These are phyloP conservation scores for Rickenella mellea DNA, from an alignment of 768 basidiomycete species.

Conservation along the genomic window DNA sequence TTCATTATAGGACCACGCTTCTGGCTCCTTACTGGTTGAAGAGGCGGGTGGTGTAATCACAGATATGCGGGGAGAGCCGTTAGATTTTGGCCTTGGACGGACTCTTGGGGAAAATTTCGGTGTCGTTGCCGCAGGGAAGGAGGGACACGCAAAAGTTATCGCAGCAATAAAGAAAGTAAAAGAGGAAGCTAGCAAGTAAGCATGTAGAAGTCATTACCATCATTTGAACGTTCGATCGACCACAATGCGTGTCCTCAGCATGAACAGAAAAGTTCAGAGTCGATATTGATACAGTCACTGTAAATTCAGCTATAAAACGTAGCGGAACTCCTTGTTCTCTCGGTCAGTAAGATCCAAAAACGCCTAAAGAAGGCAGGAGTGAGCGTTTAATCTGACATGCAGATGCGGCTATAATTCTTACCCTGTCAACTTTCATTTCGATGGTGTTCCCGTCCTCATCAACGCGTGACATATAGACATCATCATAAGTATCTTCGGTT, in stretches of 20 bases:
- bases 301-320: conserved; percentile 41
- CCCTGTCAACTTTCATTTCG: conserved; percentile 59
- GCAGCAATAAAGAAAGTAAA: conserved; percentile 61
- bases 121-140: conserved; percentile 72
- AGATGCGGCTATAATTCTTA: conserved; percentile 17
- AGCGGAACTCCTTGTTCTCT: conserved; percentile 66
- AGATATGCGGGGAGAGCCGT: conserved; percentile 66
- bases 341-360: conserved; percentile 65
- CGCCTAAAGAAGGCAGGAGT: conserved; percentile 31
- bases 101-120: conserved; percentile 84
- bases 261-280: too few species aligned
- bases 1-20: conserved; percentile 70
- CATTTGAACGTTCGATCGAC: too few species aligned
- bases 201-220: background rate
- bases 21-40: conserved; percentile 72
- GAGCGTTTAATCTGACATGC: background rate
- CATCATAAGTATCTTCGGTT: conserved; percentile 42
- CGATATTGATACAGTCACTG: too few species aligned
- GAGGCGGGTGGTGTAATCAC: conserved; percentile 89
- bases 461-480: conserved; percentile 48
- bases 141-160: conserved; percentile 58
- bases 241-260: too few species aligned
- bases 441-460: conserved; percentile 41
- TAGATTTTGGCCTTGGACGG: conserved; percentile 83
- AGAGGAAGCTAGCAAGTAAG: conserved; percentile 19